Evolutionary conservation across 257 asterid species (phyloP), one percentile per base, ranked within the genome.

Genomic region (Mitragyna speciosa): DNA sequence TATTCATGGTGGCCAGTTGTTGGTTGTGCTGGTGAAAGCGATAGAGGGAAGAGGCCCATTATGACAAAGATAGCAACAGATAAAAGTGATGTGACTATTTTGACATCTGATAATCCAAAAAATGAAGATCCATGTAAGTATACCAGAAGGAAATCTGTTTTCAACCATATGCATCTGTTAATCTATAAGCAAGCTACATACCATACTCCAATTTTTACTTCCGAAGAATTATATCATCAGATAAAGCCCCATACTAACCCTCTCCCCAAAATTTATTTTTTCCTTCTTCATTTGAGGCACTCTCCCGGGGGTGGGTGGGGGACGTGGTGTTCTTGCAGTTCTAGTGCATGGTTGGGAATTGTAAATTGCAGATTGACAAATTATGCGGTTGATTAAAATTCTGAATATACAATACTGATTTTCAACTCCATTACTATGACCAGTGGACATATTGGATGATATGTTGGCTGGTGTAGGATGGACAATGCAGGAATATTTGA

Each of bases 401-500:
- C 36, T n/a, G 5, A 6, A 10, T 52, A 26, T 68, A 39, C 1
- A 26, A 69, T 54, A 31, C 77, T 85, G 49, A 82, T 80, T 28
- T 75, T 54, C 41, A 22, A 26, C 56, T 48, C n/a, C 45, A 58
- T 82, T 59, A 68, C 72, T 76, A 73, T 78, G 47, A 75, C 80
- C 89, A 95, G 98, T 95, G 94, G 98, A 95, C 87, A 89, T 95
- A 76, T 82, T 93, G 89, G 99, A 95, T 72, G 98, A 95, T 85
- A 92, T 95, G 98, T 86, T 95, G 84, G 90, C 98, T 59, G 97
- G 99, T 79, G 90, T 95, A 22, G 98, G 98, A 74, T 89, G 93
- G 98, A 89, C 93, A 26, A 95, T 95, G 97, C 99, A 93, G 87
- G 99, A 93, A 76, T 95, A 93, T 88, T 86, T 95, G 87, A 95